A percentile compares a stretch with the other conserved stretches of the same genome.
Conservation (phyloP, 225 moss, liverwort and hornwort genomes). For the Ulota crispa region DNA sequence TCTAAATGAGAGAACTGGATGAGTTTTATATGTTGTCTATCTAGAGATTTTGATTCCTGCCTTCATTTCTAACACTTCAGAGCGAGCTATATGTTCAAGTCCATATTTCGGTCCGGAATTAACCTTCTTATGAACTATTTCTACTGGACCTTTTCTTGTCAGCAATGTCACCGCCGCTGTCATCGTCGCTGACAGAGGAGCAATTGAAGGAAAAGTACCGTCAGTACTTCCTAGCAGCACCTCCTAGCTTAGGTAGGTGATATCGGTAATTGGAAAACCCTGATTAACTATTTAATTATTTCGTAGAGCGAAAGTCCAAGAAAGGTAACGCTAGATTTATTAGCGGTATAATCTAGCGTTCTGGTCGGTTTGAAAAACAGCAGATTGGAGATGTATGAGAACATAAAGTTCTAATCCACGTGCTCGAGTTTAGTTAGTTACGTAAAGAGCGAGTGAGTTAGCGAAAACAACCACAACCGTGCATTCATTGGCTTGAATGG, state of each 20-base stretch:
- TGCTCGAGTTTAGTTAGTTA: neutral
- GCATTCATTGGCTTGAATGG: neutral
- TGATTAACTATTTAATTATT: neutral
- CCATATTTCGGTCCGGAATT: neutral
- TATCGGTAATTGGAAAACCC: neutral
- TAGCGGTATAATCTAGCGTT: neutral
- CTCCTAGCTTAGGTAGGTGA: constrained; percentile 35
- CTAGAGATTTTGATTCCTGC: neutral
- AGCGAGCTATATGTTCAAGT: neutral
- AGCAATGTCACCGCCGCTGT: constrained; percentile 52
- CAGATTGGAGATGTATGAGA: neutral
- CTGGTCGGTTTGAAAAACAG: neutral
- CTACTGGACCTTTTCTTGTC: constrained; percentile 23
- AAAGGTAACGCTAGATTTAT: neutral
- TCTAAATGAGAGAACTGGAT: neutral
- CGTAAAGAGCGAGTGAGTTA: neutral
- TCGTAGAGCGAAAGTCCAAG: neutral
- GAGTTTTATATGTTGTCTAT: neutral
- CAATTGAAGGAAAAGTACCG: constrained; percentile 48
- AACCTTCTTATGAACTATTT: neutral
- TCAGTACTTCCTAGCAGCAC: constrained; percentile 34
- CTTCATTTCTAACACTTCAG: neutral
- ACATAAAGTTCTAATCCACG: neutral
- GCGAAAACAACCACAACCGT: neutral
- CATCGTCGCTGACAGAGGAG: constrained; percentile 45